Evolutionary conservation across 768 basidiomycete species (phyloP), one percentile per base, ranked within the genome.

Genomic region (Boletus tylopilopsis): DNA sequence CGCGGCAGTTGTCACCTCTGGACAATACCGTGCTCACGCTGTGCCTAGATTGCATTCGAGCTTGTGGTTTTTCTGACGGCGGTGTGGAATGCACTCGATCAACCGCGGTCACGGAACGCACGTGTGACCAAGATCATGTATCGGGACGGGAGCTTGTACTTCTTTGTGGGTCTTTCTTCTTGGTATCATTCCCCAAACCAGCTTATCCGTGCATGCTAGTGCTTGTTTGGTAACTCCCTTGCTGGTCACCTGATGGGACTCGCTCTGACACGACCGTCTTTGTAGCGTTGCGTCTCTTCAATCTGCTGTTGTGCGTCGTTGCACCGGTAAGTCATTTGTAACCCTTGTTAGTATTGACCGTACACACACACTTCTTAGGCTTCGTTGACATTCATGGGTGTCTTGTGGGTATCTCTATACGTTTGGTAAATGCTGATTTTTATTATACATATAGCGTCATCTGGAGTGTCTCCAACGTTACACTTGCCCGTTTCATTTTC

Each of bases 381-480:
- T 7, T 54, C 60, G 36, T 51, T 66, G 15, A 11, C 35, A 2
- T 61, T 58, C 16, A 13, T 66, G 35, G 61, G 56, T 23, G 46
- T 62, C 27, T 57, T 60, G 60, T 67, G 15, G 0, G 67, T 55
- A 3, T 18, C 16, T 34, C 6, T 38, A 19, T 30, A 3, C 10
- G n/a, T 52, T 30, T 23, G 19, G 18, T 35, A 30, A 6, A 13
- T 5, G 23, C 25, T 35, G 3, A 30, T 13, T 6, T 10, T 13
- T 13, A 13, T 30, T 30, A 29, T 12, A 12, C 27, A 11, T n/a
- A 3, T 34, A 73, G 72, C 49, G 64, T 71, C 51, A 43, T 69
- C 10, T 73, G 72, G 72, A 65, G 70, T 29, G 38, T 63, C 19
- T 58, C 60, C 33, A 71, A 69, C 24, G 52, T 69, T 5, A 64